Evolutionary conservation across 2,329 filamentous ascomycete genomes (phyloP), one percentile per base, ranked within the genome.

Genomic region (Calonectria henricotiae): DNA sequence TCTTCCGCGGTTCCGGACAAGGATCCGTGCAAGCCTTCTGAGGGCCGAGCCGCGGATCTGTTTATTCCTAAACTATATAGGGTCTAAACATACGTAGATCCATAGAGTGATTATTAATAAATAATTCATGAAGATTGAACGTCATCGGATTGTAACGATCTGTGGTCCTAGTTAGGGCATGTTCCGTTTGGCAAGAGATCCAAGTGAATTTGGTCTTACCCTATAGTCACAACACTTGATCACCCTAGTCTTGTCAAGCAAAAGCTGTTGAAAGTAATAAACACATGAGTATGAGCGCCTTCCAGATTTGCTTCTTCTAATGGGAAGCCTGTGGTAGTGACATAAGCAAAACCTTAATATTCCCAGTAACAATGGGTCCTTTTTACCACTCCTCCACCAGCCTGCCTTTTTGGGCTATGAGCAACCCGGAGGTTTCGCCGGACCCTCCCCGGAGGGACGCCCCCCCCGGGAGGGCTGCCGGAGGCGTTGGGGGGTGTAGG

Each of bases 31-130:
- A n/a, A 58, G 51, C 32, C 55, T 44, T 41, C 15, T 17, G 17
- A 61, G 39, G 55, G 37, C 55, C 55, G 55, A 44, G 39, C 39
- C 55, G 55, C 39, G 39, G 55, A 61, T 41, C 37, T 25, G 8
- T 30, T 58, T 15, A 9, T 58, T 35, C 25, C 51, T 58, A 58
- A 58, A 41, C 55, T 61, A 8, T 37, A 61, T 41, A 43, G 25
- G 37, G 55, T 27, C 55, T 44, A 44, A 61, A 30, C 39, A 12
- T 20, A 12, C 25, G 55, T 27, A 32, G 55, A 61, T 44, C 55
- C 15, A 11, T 32, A 4, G 20, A 58, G 25, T 39, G 20, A 39
- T 58, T 20, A 58, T n/a, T 23, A 23, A 39, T 39, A 23, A 2
- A 32, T 7, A 25, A 17, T 20, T 25, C 32, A 17, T 15, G 2